Conservation (phyloP, 352 stramenopile species). For the Globisporangium acanthophoron region DNA sequence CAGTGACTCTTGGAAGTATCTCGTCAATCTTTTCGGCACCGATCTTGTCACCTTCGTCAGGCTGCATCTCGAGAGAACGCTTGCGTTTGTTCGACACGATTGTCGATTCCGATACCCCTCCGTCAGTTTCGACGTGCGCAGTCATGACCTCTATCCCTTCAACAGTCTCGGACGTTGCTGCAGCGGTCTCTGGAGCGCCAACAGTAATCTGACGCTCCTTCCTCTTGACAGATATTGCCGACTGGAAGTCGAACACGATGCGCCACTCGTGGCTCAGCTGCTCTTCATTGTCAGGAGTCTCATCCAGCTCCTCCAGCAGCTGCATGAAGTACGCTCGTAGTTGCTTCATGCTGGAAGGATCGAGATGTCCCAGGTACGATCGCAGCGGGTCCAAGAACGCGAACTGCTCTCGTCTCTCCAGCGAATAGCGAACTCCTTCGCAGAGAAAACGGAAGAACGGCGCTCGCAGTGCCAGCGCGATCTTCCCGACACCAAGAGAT, state of each 20-base stretch:
- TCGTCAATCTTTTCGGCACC: background rate
- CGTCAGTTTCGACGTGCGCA: background rate
- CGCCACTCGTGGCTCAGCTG: constrained; percentile 44
- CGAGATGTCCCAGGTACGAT: constrained; percentile 66
- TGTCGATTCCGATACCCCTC: background rate
- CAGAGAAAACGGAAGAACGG: constrained; percentile 81
- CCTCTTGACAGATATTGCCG: constrained; percentile 23
- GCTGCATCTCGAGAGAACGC: constrained; percentile 9
- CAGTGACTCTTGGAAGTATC: background rate
- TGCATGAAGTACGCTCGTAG: constrained; percentile 68
- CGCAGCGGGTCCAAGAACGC: constrained; percentile 65
- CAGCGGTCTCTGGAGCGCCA: background rate
- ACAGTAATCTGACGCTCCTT: constrained; percentile 4
- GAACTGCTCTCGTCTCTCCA: constrained; percentile 56
- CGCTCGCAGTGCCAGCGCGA: constrained; percentile 49
- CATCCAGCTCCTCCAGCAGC: constrained; percentile 35
- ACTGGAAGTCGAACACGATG: constrained; percentile 65
- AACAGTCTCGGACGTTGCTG: background rate
- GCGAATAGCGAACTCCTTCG: constrained; percentile 70
- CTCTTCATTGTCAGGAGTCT: constrained; percentile 34
- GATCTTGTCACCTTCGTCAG: background rate
- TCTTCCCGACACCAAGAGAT: constrained; percentile 74
- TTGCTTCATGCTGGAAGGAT: constrained; percentile 54
- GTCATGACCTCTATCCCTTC: background rate
- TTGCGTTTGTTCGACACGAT: constrained; percentile 10